Evolutionary conservation across 2,329 filamentous ascomycete species (phyloP), one percentile per base, ranked within the genome.

Genomic region (Cephalotrichum gorgonifer): DNA sequence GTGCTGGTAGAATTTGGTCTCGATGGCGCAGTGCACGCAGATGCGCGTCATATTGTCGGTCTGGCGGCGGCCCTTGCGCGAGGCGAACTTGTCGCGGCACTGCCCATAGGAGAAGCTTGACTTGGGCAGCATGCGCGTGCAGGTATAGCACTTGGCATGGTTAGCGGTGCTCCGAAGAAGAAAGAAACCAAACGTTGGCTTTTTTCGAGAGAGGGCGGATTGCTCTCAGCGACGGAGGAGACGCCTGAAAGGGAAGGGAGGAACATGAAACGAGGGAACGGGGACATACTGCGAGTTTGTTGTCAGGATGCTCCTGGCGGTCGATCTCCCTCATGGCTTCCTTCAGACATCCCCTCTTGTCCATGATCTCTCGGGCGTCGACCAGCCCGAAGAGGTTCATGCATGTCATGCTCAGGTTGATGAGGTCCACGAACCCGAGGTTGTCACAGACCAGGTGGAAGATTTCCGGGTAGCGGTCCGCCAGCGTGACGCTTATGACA

Each of bases 401-500:
- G 35, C 30, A 31, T 15, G 30, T 15, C 30, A 31, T 31, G 3
- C 30, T 15, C 30, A 31, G 30, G 11, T 9, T 31, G 11, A 31
- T 31, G 30, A 31, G 30, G 30, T 31, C 30, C 30, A 31, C 5
- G 11, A 31, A 31, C 11, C 30, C 30, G 30, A 31, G 30, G 11
- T 31, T 11, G 11, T 15, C 11, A 15, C 30, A 31, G 30, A 31
- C 3, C 30, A 12, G 11, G 11, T 31, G 11, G 30, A 31, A 31
- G 30, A 31, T 15, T 11, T 31, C 30, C 30, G 11, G 11, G 30
- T 9, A 31, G 30, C 30, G 4, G 30, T 12, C 30, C 30, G 30
- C 30, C 30, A 31, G 30, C 30, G 33, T 57, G 58, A 33, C 58
- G 60, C 58, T 60, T 60, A 23, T 42, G 3, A 25, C 39, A 6